Evolutionary conservation across 306 rosid species (phyloP), one percentile per base, ranked within the genome.

Genomic region (Dalbergia cochinchinensis): DNA sequence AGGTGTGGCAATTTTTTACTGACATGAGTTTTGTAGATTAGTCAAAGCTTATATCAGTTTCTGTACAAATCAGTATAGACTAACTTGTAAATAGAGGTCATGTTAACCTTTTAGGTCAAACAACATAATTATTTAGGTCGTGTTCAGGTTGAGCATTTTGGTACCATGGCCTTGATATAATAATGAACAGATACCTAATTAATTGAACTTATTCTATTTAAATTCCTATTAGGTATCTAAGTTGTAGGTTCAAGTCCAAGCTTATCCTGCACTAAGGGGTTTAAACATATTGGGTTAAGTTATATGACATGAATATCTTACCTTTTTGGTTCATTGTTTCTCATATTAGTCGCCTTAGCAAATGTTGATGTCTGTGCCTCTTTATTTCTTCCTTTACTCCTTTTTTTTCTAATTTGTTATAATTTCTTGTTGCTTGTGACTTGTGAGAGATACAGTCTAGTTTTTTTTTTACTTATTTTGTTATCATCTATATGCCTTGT

Each of bases 401-500:
- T 7, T 22, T 69, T 62, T 15, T n/a, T 33, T 1, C 5, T 33
- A 11, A 39, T 62, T 37, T 22, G 41, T 15, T 64, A 34, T 61
- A 22, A 14, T 3, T 22, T 62, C 39, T 44, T 62, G 20, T 67
- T 45, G 20, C 65, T 10, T 45, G 5, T 65, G 26, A 12, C 73
- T 11, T 69, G 57, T 69, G 74, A 55, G 39, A 76, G 45, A 65
- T 80, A 45, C 22, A 10, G 0, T 22, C 67, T 78, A 51, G 37
- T n/a, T n/a, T n/a, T n/a, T 22, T 81, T 78, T 82, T 78, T n/a
- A 33, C 22, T 48, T 59, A 26, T 82, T 44, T 69, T 81, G 42
- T 60, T 66, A 59, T 71, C 31, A 59, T 50, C 71, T 18, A 18
- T 31, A 4, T 73, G 48, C 58, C 76, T 69, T 19, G 34, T 14